phyloP scores from a whole-genome alignment of 345 rosid species.

The Lepidium sativum region DNA sequence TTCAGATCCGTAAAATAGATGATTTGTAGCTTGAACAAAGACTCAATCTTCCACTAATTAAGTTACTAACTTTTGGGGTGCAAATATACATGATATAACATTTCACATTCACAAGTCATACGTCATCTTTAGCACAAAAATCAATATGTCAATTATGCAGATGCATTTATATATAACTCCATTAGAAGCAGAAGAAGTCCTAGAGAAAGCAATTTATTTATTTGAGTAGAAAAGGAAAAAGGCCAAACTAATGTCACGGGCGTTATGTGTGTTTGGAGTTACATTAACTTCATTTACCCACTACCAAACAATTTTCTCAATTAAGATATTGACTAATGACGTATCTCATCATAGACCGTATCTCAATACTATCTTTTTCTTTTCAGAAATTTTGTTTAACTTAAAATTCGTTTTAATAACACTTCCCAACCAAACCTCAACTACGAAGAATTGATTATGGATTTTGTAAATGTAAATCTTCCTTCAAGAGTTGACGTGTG shows the following conservation, averaged over 20 bases:
- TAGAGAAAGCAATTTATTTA: background rate
- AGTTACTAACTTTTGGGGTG: background rate
- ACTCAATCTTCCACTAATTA: background rate
- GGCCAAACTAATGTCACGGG: conserved; percentile 26
- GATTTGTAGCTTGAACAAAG: background rate
- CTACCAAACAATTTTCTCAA: conserved; percentile 20
- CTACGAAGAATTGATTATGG: background rate
- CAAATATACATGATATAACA: background rate
- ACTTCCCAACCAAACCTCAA: conserved; percentile 23
- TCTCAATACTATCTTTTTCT: background rate
- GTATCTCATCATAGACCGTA: conserved; percentile 3
- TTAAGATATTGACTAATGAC: conserved; percentile 5
- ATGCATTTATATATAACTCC: background rate
- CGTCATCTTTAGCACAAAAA: background rate
- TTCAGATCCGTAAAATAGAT: background rate
- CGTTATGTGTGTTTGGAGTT: conserved; percentile 4
- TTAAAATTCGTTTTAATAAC: background rate
- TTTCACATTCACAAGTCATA: background rate
- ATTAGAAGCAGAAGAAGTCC: background rate
- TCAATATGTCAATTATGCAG: background rate
- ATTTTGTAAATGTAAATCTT: background rate
- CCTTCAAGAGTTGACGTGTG: conserved; percentile 22
- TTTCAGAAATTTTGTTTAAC: background rate
- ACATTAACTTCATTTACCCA: conserved; percentile 17
- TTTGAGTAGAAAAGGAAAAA: conserved; percentile 12